These are phyloP conservation scores for Astrocystis sublimbata DNA, from an alignment of 495 filamentous ascomycete genomes.

Conservation along the genomic window DNA sequence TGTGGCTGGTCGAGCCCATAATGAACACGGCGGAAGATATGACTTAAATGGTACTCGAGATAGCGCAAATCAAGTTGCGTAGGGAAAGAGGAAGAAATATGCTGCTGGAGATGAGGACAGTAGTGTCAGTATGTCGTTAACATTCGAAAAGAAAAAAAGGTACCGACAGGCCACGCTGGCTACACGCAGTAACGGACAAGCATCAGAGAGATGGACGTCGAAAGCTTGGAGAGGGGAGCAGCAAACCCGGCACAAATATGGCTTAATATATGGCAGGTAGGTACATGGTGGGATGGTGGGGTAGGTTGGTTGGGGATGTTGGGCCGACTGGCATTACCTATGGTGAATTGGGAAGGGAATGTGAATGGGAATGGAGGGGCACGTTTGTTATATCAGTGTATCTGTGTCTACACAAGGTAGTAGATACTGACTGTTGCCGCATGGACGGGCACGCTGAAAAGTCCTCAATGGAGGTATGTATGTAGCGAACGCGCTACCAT, in stretches of 20 bases:
- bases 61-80: not conserved
- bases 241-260: not conserved
- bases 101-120: not conserved
- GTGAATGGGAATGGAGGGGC: conserved; percentile 17
- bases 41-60: not conserved
- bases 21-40: conserved; percentile 74
- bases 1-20: conserved; percentile 69
- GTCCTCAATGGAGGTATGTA: too few species aligned
- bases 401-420: too few species aligned
- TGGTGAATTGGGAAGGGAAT: too few species aligned
- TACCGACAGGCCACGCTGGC: not conserved
- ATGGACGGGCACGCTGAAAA: not conserved
- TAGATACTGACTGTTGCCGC: too few species aligned
- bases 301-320: conserved; percentile 14
- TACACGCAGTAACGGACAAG: not conserved
- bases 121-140: not conserved
- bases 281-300: too few species aligned
- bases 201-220: not conserved
- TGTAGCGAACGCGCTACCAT: not conserved
- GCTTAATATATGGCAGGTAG: too few species aligned
- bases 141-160: not conserved
- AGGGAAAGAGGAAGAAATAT: not conserved
- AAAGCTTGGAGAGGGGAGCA: not conserved
- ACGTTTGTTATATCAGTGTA: too few species aligned
- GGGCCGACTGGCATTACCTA: conserved; percentile 7